phyloP scores from a whole-genome alignment of 371 early-diverging fungal genomes.

The Mortierella sp. region DNA sequence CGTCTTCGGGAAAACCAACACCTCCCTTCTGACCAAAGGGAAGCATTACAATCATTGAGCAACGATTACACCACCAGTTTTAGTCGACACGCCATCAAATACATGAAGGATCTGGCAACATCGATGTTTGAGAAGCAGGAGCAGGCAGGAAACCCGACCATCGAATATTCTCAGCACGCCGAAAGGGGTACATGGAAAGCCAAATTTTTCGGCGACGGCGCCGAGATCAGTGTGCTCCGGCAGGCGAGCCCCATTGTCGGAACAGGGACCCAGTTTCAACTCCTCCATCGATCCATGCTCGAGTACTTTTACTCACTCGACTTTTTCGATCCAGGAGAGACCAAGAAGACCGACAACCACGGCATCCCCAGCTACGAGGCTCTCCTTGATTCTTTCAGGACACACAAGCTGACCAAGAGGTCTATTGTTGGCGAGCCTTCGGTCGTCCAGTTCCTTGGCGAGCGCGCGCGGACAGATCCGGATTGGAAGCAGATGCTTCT shows the following conservation, averaged over 20 bases:
- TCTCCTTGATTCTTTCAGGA: not conserved
- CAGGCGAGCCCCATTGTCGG: conserved; percentile 14
- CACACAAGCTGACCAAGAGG: not conserved
- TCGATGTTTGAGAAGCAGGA: conserved; percentile 15
- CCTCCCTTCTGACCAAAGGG: not conserved
- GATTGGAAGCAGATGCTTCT: conserved; percentile 10
- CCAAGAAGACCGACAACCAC: not conserved
- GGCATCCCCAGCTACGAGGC: not conserved
- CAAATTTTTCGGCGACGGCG: not conserved
- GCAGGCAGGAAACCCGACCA: conserved; percentile 8
- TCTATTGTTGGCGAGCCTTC: not conserved
- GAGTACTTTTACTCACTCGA: conserved; percentile 8
- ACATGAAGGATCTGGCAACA: conserved; percentile 4
- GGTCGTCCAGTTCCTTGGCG: conserved; percentile 14
- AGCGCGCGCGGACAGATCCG: conserved; percentile 5
- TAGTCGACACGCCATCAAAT: not conserved
- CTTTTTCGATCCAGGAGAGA: not conserved
- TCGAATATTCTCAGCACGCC: not conserved
- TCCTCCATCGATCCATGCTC: conserved; percentile 24
- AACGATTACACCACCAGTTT: not conserved
- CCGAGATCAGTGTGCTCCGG: not conserved
- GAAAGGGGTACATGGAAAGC: conserved; percentile 4
- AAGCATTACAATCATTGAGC: not conserved
- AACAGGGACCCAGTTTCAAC: conserved; percentile 14
- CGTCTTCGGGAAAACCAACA: not conserved